phyloP scores from a whole-genome alignment of 1,284 basidiomycete genomes.

The Phellopilus nigrolimitatus region DNA sequence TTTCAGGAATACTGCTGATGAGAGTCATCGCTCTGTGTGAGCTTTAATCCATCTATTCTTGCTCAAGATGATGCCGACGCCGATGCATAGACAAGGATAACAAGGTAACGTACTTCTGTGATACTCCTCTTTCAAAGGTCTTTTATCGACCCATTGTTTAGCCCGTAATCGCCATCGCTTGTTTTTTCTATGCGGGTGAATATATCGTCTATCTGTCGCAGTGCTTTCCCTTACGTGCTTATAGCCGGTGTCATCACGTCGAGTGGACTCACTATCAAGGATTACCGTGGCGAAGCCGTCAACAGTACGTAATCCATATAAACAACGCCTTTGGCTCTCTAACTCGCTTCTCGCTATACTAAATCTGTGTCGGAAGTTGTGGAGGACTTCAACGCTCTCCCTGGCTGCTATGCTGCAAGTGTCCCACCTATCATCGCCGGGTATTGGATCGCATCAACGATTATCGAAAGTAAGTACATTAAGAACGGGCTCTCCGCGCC shows the following conservation, averaged over 20 bases:
- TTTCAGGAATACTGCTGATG: background rate
- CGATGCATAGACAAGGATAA: background rate
- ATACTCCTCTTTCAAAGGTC: no score
- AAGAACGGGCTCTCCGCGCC: background rate
- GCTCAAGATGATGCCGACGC: background rate
- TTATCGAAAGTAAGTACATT: slow-evolving; percentile 2
- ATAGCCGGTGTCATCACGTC: background rate
- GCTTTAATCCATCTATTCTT: background rate
- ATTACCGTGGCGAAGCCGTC: background rate
- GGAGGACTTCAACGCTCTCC: background rate
- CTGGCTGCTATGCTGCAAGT: slow-evolving; percentile 12
- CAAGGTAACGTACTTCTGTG: background rate
- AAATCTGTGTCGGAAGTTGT: background rate
- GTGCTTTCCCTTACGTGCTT: no score
- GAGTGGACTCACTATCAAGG: background rate
- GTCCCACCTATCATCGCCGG: slow-evolving; percentile 6
- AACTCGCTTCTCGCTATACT: no score
- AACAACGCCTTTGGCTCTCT: background rate
- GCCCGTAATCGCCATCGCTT: background rate
- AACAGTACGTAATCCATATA: background rate
- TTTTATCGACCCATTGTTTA: no score
- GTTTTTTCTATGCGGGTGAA: background rate
- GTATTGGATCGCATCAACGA: background rate
- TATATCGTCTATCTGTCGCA: background rate
- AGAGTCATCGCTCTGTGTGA: background rate